phyloP scores from a whole-genome alignment of 75 land plant genomes.

The Selaginella moellendorffii region DNA sequence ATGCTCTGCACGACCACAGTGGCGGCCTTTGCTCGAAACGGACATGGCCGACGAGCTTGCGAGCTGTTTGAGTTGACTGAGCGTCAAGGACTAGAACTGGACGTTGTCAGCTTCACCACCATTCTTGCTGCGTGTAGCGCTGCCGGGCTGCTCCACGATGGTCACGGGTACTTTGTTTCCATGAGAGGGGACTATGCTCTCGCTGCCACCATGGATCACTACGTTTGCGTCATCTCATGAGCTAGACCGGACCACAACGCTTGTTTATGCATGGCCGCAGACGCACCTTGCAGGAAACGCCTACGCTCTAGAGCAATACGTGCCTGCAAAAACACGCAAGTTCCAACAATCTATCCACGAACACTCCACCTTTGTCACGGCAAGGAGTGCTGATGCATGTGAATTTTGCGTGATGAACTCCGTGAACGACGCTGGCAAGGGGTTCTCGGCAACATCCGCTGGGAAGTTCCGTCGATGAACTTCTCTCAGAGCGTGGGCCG shows the following conservation, averaged over 20 bases:
- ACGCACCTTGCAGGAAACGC: slow-evolving; percentile 67
- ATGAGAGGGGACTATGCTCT: slow-evolving; percentile 96
- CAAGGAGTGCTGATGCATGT: slow-evolving; percentile 80
- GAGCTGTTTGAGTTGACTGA: no score
- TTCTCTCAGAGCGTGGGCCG: slow-evolving; percentile 90
- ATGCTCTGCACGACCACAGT: no score
- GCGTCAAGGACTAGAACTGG: no score
- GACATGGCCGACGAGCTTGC: no score
- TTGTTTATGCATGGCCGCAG: slow-evolving; percentile 71
- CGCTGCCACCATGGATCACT: slow-evolving; percentile 94
- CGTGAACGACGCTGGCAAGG: slow-evolving; percentile 80
- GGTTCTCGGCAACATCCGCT: slow-evolving; percentile 77
- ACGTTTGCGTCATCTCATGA: slow-evolving; percentile 96
- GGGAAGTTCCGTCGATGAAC: slow-evolving; percentile 74
- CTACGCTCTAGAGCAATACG: slow-evolving; percentile 91
- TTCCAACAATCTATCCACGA: no score
- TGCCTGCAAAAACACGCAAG: no score
- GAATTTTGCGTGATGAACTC: slow-evolving; percentile 62
- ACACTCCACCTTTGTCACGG: slow-evolving; percentile 75
- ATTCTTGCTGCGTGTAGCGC: no score
- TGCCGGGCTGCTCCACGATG: no score
- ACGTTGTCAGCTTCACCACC: no score
- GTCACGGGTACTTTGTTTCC: slow-evolving; percentile 29
- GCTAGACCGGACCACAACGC: slow-evolving; percentile 87
- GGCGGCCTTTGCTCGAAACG: no score